Percentiles rank a stretch among this genome's conserved stretches.
These are phyloP conservation scores for Polygonum maritimum DNA, from an alignment of 148 eudicot species.

Conservation along the genomic window DNA sequence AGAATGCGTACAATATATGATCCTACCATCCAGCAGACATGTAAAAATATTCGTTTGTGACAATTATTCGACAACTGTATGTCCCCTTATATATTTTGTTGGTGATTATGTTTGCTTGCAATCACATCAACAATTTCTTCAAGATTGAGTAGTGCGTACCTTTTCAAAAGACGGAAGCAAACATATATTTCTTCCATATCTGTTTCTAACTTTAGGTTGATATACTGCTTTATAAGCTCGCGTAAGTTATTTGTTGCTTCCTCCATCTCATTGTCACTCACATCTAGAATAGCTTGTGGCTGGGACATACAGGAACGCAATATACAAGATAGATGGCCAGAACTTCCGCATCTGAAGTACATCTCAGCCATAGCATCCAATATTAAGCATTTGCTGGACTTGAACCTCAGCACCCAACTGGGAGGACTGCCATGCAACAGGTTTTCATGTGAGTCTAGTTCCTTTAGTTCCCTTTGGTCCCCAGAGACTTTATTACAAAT, in stretches of 20 bases:
- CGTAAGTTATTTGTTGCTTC: conserved; percentile 51
- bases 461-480: conserved; percentile 14
- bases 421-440: conserved; percentile 87
- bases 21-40: not conserved
- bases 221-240: conserved; percentile 76
- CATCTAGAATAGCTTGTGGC: conserved; percentile 18
- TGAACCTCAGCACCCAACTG: conserved; percentile 60
- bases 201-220: conserved; percentile 44
- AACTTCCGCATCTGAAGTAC: conserved; percentile 38
- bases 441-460: conserved; percentile 24
- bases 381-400: conserved; percentile 33
- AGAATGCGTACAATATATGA: not conserved
- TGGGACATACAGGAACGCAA: conserved; percentile 53
- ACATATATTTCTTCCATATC: conserved; percentile 88
- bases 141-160: conserved; percentile 28
- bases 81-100: not conserved
- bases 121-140: not conserved
- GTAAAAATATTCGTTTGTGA: not conserved
- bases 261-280: conserved; percentile 28
- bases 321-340: conserved; percentile 46
- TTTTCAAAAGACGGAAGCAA: conserved; percentile 59
- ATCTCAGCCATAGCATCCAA: conserved; percentile 44
- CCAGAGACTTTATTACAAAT: conserved; percentile 7
- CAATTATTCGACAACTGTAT: not conserved
- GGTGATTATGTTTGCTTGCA: not conserved